Evolutionary conservation across 2,329 filamentous ascomycete genomes (phyloP), one percentile per base, ranked within the genome.

Genomic region (Apiospora arundinis): DNA sequence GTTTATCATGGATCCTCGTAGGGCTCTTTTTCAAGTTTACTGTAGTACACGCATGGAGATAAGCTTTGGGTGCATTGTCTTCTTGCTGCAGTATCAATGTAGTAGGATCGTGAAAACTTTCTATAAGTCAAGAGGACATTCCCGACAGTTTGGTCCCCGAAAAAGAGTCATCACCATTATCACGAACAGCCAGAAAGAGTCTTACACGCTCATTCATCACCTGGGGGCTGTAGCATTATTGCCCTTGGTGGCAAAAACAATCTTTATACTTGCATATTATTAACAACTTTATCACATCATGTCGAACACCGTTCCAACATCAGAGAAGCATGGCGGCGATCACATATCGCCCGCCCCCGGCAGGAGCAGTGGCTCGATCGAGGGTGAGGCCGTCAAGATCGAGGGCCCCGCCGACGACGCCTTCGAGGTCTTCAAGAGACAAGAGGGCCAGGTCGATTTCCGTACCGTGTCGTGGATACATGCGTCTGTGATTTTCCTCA

Each of bases 391-490:
- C 18, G 70, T 72, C 63, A 78, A 78, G 70, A 25, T 74, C 18
- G 77, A 75, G 48, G 72, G 6, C 42, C 68, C 67, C 9, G 75
- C 81, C 25, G 76, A 83, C 70, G 70, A 70, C 32, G 69, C 70
- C 65, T 78, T 80, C 69, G 84, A 86, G 70, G 82, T 87, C 1
- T 87, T 87, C 76, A 83, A 85, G 75, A 81, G 81, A 37, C 79
- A 79, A 2, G 77, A 82, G 8, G 82, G 83, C 8, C 79, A 79
- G 16, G 84, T 86, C 21, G 81, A 86, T 70, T 87, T 86, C 70
- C 80, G 85, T 37, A 86, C 83, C 9, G 85, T 87, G 6, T 80
- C 82, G 48, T 86, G 85, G 85, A 77, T 84, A 37, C 82, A 84
- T 46, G 84, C 85, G 1, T 82, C 83, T 0, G 81, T 86, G 60